phyloP scores from a whole-genome alignment of 108 stramenopile species.

The Aureococcus anophagefferens region DNA sequence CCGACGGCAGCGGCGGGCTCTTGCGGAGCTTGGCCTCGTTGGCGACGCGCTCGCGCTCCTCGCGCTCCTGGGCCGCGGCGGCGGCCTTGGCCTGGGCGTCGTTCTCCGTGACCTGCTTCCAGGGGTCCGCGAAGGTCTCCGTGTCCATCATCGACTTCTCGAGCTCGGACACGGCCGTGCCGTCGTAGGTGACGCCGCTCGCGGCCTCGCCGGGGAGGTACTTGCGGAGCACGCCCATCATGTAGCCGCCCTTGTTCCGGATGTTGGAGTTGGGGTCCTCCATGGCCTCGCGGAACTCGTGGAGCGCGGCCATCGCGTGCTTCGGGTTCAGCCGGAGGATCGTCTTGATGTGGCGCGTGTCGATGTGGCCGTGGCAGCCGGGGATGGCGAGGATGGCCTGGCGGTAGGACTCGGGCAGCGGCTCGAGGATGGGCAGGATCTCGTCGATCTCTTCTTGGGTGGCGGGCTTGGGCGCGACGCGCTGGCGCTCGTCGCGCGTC shows the following conservation, averaged over 20 bases:
- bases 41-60: not conserved
- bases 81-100: not conserved
- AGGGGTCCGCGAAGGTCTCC: not conserved
- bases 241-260: slow-evolving; percentile 2
- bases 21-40: not conserved
- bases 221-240: not conserved
- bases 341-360: slow-evolving; percentile 1
- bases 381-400: not conserved
- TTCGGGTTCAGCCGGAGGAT: not conserved
- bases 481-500: not conserved
- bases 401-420: not conserved
- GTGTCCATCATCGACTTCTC: not conserved
- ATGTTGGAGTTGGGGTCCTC: not conserved
- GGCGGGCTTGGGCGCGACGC: not conserved
- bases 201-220: not conserved
- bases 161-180: not conserved
- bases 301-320: not conserved
- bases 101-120: not conserved
- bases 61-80: not conserved
- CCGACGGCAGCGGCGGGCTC: not conserved
- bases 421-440: not conserved
- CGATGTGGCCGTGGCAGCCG: not conserved
- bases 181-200: not conserved
- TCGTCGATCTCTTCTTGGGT: not conserved
- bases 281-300: slow-evolving; percentile 2